These are phyloP conservation scores for Trametes pubescens DNA, from an alignment of 1,284 basidiomycete genomes.

Conservation along the genomic window DNA sequence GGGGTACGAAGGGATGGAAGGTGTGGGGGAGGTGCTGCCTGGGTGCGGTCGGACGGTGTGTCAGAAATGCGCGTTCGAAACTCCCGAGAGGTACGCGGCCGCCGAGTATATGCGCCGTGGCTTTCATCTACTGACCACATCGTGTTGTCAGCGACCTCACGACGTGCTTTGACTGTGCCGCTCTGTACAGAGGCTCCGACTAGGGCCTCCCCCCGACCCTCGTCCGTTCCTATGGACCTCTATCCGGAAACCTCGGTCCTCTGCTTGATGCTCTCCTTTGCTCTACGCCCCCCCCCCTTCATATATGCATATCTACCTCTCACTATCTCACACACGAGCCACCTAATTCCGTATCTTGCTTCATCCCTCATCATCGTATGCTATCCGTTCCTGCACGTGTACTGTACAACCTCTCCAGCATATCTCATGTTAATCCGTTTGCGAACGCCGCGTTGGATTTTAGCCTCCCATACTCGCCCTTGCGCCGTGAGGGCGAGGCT, in stretches of 20 bases:
- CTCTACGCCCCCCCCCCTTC: not conserved
- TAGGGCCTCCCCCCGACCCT: not conserved
- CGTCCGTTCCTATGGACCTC: not conserved
- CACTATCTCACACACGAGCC: not conserved
- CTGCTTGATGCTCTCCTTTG: not conserved
- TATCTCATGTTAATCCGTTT: not conserved
- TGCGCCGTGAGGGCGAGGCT: too few species aligned
- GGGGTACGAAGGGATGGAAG: conserved; percentile 14
- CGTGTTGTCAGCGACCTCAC: conserved; percentile 29
- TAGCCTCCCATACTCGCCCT: not conserved
- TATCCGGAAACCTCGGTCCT: not conserved
- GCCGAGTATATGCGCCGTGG: not conserved
- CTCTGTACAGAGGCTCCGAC: conserved; percentile 10
- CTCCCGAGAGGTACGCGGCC: conserved; percentile 39
- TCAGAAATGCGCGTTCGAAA: conserved; percentile 43
- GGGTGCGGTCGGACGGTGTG: conserved; percentile 46
- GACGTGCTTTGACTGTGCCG: conserved; percentile 37
- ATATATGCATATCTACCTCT: not conserved
- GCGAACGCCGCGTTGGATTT: not conserved
- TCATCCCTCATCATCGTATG: not conserved
- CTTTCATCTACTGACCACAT: not conserved
- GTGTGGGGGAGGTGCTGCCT: conserved; percentile 23
- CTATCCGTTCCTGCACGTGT: not conserved
- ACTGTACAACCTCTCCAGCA: too few species aligned
- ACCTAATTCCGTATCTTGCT: not conserved